Evolutionary conservation across 768 basidiomycete species (phyloP).

Genomic region (Suillus subalutaceus): DNA sequence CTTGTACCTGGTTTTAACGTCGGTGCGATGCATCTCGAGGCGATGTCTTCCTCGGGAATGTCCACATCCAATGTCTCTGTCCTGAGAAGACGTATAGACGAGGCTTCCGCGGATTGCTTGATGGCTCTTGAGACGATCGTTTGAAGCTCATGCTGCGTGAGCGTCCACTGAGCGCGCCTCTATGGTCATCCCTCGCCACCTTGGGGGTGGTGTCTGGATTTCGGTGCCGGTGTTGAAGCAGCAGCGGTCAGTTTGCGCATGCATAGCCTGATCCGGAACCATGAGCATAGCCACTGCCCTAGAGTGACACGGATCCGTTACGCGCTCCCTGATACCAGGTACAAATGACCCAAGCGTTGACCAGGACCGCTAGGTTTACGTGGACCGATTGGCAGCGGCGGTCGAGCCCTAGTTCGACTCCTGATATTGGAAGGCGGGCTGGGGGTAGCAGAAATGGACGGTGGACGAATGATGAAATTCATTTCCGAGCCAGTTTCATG

Average conservation of each 20-base stretch:
- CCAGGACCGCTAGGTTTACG: conserved; percentile 49
- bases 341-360: conserved; percentile 20
- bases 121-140: conserved; percentile 76
- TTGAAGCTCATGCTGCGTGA: conserved; percentile 73
- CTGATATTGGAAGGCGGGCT: conserved; percentile 15
- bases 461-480: conserved; percentile 1
- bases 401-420: conserved; percentile 42
- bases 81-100: conserved; percentile 70
- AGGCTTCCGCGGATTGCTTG: conserved; percentile 67
- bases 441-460: conserved; percentile 12
- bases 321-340: conserved; percentile 37
- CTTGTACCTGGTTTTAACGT: conserved; percentile 68
- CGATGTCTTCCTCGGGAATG: conserved; percentile 61
- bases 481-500: background rate
- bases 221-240: conserved; percentile 42
- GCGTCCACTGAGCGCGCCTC: conserved; percentile 88
- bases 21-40: conserved; percentile 59
- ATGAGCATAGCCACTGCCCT: conserved; percentile 29
- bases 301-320: conserved; percentile 52
- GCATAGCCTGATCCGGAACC: conserved; percentile 14
- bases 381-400: conserved; percentile 61
- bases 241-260: conserved; percentile 28
- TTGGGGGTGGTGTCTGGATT: conserved; percentile 56
- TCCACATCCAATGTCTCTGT: conserved; percentile 65
- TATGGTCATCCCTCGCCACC: conserved; percentile 75